A percentile compares a stretch with the other conserved stretches of the same genome.
phyloP scores from a whole-genome alignment of 1,284 basidiomycete genomes.

The Apiotrichum mycotoxinovorans region DNA sequence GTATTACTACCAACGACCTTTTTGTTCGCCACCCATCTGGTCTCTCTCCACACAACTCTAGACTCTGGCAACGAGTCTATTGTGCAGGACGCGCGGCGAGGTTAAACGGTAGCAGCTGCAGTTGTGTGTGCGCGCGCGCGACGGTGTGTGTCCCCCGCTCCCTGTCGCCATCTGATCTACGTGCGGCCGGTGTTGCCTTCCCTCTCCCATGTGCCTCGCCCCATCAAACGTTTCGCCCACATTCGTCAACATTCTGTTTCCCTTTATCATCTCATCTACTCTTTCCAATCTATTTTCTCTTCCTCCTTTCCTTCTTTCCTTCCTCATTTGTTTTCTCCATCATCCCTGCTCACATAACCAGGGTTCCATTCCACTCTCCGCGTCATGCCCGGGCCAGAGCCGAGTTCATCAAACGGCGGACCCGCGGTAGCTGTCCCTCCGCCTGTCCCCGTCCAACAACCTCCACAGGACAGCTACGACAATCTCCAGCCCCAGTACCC shows the following conservation, averaged over 20 bases:
- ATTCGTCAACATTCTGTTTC: background rate
- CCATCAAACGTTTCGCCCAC: background rate
- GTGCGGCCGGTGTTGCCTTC: too few relatives aligned
- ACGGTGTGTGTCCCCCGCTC: too few relatives aligned
- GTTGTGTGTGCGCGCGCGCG: too few relatives aligned
- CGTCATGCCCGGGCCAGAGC: slow-evolving; percentile 10
- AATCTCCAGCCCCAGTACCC: slow-evolving; percentile 16
- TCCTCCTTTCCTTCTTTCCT: too few relatives aligned
- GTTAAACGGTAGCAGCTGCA: too few relatives aligned
- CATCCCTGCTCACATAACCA: background rate
- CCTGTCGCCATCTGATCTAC: too few relatives aligned
- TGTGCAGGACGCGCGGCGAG: too few relatives aligned
- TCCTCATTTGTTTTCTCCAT: background rate
- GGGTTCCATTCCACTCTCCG: background rate
- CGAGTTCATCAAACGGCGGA: slow-evolving; percentile 3
- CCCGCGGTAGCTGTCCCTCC: slow-evolving; percentile 1
- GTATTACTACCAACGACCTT: background rate
- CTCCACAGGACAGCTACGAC: slow-evolving; percentile 17
- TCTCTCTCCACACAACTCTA: background rate
- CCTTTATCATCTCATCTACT: background rate
- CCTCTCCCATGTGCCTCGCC: background rate
- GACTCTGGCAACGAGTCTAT: too few relatives aligned
- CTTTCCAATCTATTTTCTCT: background rate
- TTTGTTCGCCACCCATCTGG: background rate
- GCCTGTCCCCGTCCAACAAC: slow-evolving; percentile 5